A percentile compares a stretch with the other conserved stretches of the same genome.
phyloP scores from a whole-genome alignment of 139 green algal species.

The Edaphochlamys debaryana region DNA sequence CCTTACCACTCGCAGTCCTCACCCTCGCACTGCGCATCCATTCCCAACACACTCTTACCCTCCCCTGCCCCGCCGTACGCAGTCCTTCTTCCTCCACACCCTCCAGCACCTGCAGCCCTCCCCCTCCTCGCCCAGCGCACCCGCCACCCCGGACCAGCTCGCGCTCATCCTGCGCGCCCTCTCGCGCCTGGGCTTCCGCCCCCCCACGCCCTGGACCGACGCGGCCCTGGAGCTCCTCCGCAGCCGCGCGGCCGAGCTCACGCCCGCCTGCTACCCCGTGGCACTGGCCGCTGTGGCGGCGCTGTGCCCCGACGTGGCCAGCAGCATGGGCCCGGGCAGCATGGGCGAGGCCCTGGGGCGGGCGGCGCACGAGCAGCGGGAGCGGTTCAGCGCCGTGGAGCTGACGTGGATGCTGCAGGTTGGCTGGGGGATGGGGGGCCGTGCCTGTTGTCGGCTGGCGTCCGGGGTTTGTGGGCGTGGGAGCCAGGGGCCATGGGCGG shows the following conservation, averaged over 20 bases:
- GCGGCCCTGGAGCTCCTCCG: slow-evolving; percentile 8
- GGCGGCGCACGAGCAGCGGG: background rate
- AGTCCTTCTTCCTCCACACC: slow-evolving; percentile 38
- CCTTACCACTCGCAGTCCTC: too few relatives aligned
- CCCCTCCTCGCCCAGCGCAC: background rate
- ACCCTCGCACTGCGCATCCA: too few relatives aligned
- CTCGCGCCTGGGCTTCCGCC: slow-evolving; percentile 17
- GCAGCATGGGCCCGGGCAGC: background rate
- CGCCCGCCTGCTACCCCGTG: slow-evolving; percentile 24
- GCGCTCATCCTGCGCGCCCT: slow-evolving; percentile 31
- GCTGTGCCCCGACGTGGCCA: slow-evolving; percentile 8
- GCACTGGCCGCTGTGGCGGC: background rate
- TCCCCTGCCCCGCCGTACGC: background rate
- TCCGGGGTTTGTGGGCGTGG: too few relatives aligned
- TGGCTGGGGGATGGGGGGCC: too few relatives aligned
- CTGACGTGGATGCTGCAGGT: slow-evolving; percentile 25
- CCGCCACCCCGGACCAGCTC: background rate
- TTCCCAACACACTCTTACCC: too few relatives aligned
- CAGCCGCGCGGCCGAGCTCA: background rate
- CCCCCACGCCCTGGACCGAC: slow-evolving; percentile 9
- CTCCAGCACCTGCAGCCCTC: background rate
- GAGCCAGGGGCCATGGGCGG: too few relatives aligned
- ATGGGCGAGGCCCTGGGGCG: background rate
- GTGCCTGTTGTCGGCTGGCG: too few relatives aligned
- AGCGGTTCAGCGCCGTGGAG: background rate